These are phyloP conservation scores for Sporothrix globosa DNA, from an alignment of 2,329 filamentous ascomycete species.

Conservation along the genomic window DNA sequence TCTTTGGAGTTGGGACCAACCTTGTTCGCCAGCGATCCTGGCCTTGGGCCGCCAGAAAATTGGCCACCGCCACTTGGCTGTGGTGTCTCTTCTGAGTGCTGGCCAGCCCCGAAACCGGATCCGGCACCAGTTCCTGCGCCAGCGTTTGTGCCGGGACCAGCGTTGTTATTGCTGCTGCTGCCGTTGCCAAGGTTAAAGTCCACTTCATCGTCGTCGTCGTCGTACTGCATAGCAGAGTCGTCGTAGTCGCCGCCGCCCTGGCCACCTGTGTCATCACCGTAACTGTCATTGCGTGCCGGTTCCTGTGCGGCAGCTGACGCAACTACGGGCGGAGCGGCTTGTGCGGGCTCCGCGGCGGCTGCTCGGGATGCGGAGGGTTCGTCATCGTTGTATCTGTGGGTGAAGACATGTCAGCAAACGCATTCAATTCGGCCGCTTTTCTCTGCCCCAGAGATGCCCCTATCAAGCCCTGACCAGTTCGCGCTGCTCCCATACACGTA, in stretches of 20 bases:
- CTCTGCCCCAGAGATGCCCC: not conserved
- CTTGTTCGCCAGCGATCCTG: constrained; percentile 38
- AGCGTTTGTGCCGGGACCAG: constrained; percentile 22
- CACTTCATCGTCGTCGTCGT: constrained; percentile 58
- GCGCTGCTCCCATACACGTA: not conserved
- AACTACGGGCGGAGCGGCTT: constrained; percentile 28
- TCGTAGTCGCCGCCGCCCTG: constrained; percentile 36
- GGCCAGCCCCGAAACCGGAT: constrained; percentile 30
- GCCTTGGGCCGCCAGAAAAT: not conserved
- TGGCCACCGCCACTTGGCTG: constrained; percentile 39
- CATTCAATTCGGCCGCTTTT: not conserved
- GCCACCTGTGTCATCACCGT: constrained; percentile 36
- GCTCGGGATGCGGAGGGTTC: constrained; percentile 48
- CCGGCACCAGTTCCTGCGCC: constrained; percentile 30
- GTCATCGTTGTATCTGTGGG: constrained; percentile 65
- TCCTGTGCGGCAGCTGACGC: constrained; percentile 30
- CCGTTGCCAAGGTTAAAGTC: constrained; percentile 57
- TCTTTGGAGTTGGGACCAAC: constrained; percentile 75
- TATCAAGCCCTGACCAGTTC: not conserved
- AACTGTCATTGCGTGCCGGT: constrained; percentile 34
- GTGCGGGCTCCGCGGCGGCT: constrained; percentile 32
- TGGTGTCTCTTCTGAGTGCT: constrained; percentile 40
- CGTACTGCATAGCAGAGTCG: constrained; percentile 42
- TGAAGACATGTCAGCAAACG: not conserved
- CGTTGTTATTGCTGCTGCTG: constrained; percentile 36